Conservation (phyloP, 108 stramenopile species). For the Skeletonema costatum region DNA sequence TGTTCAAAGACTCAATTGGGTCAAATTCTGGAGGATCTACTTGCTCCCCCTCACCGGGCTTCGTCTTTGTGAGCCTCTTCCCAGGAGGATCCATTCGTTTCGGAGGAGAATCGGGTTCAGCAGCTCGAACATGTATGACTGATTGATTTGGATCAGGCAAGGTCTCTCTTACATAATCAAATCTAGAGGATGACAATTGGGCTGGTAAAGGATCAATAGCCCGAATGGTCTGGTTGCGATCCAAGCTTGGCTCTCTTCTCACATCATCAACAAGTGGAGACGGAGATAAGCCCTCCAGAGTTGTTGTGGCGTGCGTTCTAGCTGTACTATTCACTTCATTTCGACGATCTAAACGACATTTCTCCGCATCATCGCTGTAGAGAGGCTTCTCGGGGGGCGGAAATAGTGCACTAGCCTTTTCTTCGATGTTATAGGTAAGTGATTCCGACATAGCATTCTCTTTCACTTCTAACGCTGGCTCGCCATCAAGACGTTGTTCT, state of each 20-base stretch:
- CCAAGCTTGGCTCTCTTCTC: neutral
- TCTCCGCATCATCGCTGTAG: neutral
- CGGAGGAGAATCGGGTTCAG: neutral
- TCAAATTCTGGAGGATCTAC: neutral
- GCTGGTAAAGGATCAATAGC: neutral
- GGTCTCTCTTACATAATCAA: neutral
- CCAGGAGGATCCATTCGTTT: neutral
- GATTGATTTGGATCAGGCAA: too few relatives aligned
- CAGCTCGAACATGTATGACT: neutral
- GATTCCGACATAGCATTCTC: neutral
- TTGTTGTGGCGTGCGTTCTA: neutral
- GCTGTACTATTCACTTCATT: too few relatives aligned
- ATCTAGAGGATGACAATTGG: neutral
- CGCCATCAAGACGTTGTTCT: neutral
- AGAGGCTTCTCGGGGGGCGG: neutral
- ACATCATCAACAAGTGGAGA: neutral
- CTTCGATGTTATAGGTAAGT: neutral
- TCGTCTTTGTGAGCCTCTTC: neutral
- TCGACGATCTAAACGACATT: too few relatives aligned
- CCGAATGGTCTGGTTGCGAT: neutral
- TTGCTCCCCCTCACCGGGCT: neutral
- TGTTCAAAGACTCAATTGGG: neutral
- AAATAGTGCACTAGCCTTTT: neutral
- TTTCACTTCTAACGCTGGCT: neutral
- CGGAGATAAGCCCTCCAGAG: neutral